Percentiles rank a stretch among this genome's conserved stretches.
Conservation (phyloP, 139 green algal species). For the Pseudopediastrum boryanum region DNA sequence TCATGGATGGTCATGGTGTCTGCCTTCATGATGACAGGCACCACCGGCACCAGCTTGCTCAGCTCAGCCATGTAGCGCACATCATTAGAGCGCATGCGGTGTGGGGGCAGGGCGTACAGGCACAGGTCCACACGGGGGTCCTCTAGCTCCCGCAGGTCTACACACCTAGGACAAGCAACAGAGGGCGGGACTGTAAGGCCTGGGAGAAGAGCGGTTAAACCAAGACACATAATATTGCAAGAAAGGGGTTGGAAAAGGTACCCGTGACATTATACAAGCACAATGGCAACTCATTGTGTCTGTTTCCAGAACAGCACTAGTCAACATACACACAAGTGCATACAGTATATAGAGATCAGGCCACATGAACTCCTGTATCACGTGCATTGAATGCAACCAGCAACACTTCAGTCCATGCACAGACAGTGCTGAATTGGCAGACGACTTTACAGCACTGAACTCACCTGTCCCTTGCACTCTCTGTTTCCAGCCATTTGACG, state of each 20-base stretch:
- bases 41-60: slow-evolving; percentile 65
- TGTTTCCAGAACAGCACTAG: too few relatives aligned
- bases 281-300: too few relatives aligned
- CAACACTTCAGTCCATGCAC: too few relatives aligned
- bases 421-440: too few relatives aligned
- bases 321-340: too few relatives aligned
- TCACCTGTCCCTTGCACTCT: slow-evolving; percentile 30
- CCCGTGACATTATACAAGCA: too few relatives aligned
- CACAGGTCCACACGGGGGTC: slow-evolving; percentile 78
- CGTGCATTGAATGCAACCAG: too few relatives aligned
- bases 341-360: too few relatives aligned
- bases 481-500: slow-evolving; percentile 37
- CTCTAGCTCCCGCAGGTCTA: slow-evolving; percentile 52
- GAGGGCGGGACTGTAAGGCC: background rate
- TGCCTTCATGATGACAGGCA: slow-evolving; percentile 78
- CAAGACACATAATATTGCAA: background rate
- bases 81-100: slow-evolving; percentile 72
- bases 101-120: slow-evolving; percentile 76
- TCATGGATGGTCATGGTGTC: slow-evolving; percentile 83
- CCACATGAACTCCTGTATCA: too few relatives aligned
- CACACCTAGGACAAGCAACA: slow-evolving; percentile 12
- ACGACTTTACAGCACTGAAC: too few relatives aligned
- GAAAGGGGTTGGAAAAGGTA: too few relatives aligned
- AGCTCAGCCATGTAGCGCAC: slow-evolving; percentile 67
- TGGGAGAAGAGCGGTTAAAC: background rate